phyloP scores from a whole-genome alignment of 1,284 basidiomycete species.

The Sparassis latifolia region DNA sequence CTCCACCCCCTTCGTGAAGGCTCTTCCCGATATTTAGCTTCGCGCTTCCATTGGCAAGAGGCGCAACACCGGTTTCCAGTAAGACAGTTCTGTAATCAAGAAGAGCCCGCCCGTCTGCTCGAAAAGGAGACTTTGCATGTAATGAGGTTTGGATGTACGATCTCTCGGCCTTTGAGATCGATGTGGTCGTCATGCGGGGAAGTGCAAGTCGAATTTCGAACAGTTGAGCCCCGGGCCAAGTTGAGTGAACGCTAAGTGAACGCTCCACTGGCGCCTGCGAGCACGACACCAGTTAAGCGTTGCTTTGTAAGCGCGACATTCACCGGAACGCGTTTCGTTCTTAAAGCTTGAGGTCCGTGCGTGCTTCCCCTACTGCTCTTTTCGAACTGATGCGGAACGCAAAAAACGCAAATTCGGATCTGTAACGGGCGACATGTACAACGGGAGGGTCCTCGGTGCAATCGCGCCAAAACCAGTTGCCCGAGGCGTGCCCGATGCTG shows the following conservation, averaged over 20 bases:
- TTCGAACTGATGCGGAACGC: no score
- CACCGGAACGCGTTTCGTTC: no score
- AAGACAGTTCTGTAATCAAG: constrained; percentile 58
- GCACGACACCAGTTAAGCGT: no score
- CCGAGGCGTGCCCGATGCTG: no score
- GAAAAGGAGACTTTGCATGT: constrained; percentile 45
- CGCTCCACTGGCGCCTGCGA: no score
- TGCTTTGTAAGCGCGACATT: no score
- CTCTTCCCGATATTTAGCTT: constrained; percentile 59
- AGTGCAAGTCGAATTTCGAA: background rate
- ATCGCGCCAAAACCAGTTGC: no score
- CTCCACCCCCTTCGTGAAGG: constrained; percentile 49
- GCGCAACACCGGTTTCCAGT: constrained; percentile 70
- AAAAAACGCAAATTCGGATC: no score
- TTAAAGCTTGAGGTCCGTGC: no score
- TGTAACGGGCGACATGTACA: no score
- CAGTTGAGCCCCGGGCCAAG: background rate
- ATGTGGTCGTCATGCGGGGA: constrained; percentile 17
- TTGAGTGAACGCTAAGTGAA: background rate
- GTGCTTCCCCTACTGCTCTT: no score
- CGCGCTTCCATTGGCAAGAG: constrained; percentile 76
- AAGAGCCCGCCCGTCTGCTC: constrained; percentile 61
- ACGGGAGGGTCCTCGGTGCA: no score
- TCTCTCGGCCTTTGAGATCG: constrained; percentile 68
- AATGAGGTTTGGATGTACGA: constrained; percentile 66